phyloP scores from a whole-genome alignment of 768 basidiomycete species.

The Chlorophyllum brunneum region DNA sequence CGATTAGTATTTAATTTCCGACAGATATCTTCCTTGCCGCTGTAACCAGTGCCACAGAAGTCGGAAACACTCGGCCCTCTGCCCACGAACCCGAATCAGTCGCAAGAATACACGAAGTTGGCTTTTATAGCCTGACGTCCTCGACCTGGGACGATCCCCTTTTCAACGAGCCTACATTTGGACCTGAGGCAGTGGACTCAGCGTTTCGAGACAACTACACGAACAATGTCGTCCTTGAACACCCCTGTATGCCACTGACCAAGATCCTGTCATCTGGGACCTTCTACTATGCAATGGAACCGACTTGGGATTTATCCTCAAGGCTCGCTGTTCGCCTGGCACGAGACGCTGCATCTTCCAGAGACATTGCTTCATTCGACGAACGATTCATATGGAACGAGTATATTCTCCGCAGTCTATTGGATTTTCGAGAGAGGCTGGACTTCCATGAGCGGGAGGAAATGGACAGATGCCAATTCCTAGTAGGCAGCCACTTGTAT shows the following conservation, averaged over 20 bases:
- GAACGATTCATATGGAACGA: constrained; percentile 95
- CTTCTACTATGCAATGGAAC: constrained; percentile 87
- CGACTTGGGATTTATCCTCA: constrained; percentile 88
- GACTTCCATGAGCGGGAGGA: constrained; percentile 64
- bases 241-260: constrained; percentile 85
- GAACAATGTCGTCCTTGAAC: constrained; percentile 63
- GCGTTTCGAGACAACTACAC: constrained; percentile 46
- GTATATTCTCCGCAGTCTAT: constrained; percentile 79
- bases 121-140: constrained; percentile 84
- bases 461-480: constrained; percentile 80
- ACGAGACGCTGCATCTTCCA: constrained; percentile 37
- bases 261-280: constrained; percentile 90
- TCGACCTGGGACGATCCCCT: constrained; percentile 78
- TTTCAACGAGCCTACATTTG: constrained; percentile 48
- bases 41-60: constrained; percentile 69
- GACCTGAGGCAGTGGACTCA: constrained; percentile 52
- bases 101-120: constrained; percentile 82
- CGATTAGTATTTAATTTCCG: constrained; percentile 4
- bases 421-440: constrained; percentile 83
- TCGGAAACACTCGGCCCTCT: constrained; percentile 68
- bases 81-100: constrained; percentile 60
- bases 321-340: constrained; percentile 68
- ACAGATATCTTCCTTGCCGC: constrained; percentile 85
- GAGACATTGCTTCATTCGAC: constrained; percentile 65
- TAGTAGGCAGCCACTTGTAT: constrained; percentile 47